These are phyloP conservation scores for Pestalotiopsis sp. DNA, from an alignment of 2,329 filamentous ascomycete genomes.

Conservation along the genomic window DNA sequence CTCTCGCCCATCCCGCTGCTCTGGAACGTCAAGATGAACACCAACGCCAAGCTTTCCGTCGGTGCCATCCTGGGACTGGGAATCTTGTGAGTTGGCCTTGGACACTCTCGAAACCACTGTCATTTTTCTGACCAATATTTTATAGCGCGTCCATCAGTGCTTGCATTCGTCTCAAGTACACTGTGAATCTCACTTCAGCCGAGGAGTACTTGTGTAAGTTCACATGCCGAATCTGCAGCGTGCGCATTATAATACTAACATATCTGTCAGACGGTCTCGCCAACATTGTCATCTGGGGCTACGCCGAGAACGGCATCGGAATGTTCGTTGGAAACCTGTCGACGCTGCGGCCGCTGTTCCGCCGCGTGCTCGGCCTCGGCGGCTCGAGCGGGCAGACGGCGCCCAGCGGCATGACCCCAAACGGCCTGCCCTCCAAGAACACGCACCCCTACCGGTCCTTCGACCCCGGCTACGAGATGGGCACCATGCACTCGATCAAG, in stretches of 20 bases:
- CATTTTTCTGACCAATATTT: neutral
- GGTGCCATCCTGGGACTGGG: constrained; percentile 21
- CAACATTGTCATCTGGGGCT: constrained; percentile 25
- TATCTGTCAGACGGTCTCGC: constrained; percentile 12
- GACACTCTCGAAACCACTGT: neutral
- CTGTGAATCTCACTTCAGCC: constrained; percentile 19
- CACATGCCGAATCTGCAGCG: neutral
- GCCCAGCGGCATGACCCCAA: constrained; percentile 2
- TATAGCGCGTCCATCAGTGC: constrained; percentile 20
- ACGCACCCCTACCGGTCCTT: constrained; percentile 17
- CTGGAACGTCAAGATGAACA: constrained; percentile 23
- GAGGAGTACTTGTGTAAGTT: constrained; percentile 21
- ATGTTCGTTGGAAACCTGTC: constrained; percentile 20
- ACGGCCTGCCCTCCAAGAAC: constrained; percentile 17
- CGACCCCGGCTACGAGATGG: constrained; percentile 15
- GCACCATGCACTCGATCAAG: neutral
- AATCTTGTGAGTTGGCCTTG: constrained; percentile 13
- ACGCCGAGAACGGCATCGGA: constrained; percentile 23
- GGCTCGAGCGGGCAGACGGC: constrained; percentile 9
- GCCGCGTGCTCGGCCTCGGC: constrained; percentile 16
- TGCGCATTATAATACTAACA: neutral
- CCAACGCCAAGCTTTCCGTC: constrained; percentile 22
- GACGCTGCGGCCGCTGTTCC: constrained; percentile 22
- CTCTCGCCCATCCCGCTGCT: constrained; percentile 21
- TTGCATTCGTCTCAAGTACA: constrained; percentile 23